These are phyloP conservation scores for Cytospora leucostoma DNA, from an alignment of 2,329 filamentous ascomycete genomes.

Conservation along the genomic window DNA sequence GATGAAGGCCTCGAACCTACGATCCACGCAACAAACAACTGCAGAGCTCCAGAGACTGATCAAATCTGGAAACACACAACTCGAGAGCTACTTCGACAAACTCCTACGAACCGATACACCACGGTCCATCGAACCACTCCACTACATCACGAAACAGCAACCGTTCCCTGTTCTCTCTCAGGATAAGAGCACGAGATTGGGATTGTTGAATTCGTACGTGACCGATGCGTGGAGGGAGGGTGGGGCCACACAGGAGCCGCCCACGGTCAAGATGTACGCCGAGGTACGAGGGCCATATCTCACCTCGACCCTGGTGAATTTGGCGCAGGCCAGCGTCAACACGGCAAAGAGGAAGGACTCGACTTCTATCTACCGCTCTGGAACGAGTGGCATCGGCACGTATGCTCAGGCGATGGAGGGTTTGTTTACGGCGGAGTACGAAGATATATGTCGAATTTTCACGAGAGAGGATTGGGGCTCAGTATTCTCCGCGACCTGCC, in stretches of 20 bases:
- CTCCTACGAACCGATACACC: constrained; percentile 75
- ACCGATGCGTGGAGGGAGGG: constrained; percentile 58
- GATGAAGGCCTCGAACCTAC: constrained; percentile 86
- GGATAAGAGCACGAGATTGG: constrained; percentile 73
- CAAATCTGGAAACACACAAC: constrained; percentile 75
- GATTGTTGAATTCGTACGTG: constrained; percentile 79
- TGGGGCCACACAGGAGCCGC: constrained; percentile 58
- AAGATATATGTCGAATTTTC: constrained; percentile 87
- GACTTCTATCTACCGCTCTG: constrained; percentile 82
- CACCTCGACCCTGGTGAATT: constrained; percentile 76
- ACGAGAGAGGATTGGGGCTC: constrained; percentile 79
- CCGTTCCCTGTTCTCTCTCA: constrained; percentile 80
- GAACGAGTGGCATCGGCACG: constrained; percentile 86
- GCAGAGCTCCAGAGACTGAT: constrained; percentile 76
- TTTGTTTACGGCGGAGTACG: constrained; percentile 84
- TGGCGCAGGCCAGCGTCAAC: constrained; percentile 83
- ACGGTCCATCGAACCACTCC: constrained; percentile 80
- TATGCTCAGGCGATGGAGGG: constrained; percentile 88
- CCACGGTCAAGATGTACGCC: constrained; percentile 79
- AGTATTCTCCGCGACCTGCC: constrained; percentile 78
- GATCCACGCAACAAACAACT: constrained; percentile 88
- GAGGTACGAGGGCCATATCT: constrained; percentile 87
- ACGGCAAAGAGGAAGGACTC: constrained; percentile 78
- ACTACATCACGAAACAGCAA: constrained; percentile 87
- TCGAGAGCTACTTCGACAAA: constrained; percentile 82